Evolutionary conservation across 345 rosid species (phyloP).

Genomic region (Gossypium thurberi): DNA sequence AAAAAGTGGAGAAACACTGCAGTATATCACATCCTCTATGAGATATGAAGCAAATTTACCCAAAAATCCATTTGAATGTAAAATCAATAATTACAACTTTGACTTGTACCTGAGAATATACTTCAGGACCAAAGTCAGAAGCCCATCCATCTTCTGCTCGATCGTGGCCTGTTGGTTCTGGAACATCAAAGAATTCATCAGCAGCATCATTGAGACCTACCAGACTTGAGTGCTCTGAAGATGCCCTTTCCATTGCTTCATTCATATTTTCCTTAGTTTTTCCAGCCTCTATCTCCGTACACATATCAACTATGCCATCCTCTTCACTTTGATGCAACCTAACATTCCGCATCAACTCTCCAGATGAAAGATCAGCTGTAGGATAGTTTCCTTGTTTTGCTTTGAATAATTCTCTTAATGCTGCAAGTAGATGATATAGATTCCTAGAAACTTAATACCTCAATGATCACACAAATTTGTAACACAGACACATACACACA

Average conservation of each 20-base stretch:
- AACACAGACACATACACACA: background rate
- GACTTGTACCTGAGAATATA: constrained; percentile 47
- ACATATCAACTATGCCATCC: constrained; percentile 22
- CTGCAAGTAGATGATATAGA: constrained; percentile 33
- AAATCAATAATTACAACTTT: constrained; percentile 1
- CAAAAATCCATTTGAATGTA: background rate
- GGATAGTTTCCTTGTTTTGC: constrained; percentile 57
- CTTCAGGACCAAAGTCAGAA: constrained; percentile 54
- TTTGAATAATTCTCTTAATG: constrained; percentile 73
- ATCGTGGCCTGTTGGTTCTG: constrained; percentile 66
- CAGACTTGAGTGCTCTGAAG: constrained; percentile 75
- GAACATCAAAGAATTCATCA: constrained; percentile 93
- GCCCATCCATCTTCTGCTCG: constrained; percentile 54
- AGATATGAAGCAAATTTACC: background rate
- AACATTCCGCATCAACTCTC: constrained; percentile 46
- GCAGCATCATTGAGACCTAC: constrained; percentile 66
- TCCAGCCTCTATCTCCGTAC: constrained; percentile 27
- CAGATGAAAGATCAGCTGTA: constrained; percentile 54
- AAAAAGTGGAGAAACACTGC: background rate
- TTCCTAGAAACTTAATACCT: background rate
- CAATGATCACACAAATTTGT: background rate
- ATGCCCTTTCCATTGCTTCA: constrained; percentile 52
- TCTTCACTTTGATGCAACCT: constrained; percentile 36
- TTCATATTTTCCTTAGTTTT: constrained; percentile 30
- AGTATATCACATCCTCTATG: background rate